These are phyloP conservation scores for Leccinum sublutescens DNA, from an alignment of 768 basidiomycete genomes.

Conservation along the genomic window DNA sequence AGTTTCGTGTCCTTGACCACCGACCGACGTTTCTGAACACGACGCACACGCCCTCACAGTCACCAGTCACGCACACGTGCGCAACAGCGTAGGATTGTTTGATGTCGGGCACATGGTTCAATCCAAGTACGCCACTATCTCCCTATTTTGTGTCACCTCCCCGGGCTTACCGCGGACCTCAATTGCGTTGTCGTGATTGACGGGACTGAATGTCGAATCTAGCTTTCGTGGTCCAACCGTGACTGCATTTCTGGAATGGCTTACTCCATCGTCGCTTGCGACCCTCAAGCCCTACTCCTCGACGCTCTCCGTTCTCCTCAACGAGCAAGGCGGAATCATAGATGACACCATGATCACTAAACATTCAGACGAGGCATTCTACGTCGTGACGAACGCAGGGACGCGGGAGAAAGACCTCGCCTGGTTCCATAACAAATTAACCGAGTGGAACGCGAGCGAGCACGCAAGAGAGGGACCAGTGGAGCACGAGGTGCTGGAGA, in stretches of 20 bases:
- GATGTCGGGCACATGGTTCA: conserved; percentile 99
- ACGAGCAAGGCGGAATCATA: conserved; percentile 89
- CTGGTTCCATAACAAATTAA: conserved; percentile 68
- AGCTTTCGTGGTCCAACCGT: conserved; percentile 82
- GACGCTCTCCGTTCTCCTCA: conserved; percentile 86
- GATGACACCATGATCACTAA: conserved; percentile 94
- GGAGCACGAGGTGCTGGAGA: conserved; percentile 75
- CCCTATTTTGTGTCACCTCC: neutral
- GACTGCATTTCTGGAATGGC: conserved; percentile 80
- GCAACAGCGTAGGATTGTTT: conserved; percentile 81
- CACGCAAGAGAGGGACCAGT: conserved; percentile 56
- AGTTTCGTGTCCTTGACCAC: conserved; percentile 15
- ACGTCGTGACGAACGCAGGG: conserved; percentile 96
- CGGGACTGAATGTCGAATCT: conserved; percentile 2
- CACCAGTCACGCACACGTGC: conserved; percentile 86
- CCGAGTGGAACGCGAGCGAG: conserved; percentile 73
- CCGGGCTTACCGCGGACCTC: neutral
- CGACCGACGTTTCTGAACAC: neutral
- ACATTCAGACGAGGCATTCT: conserved; percentile 76
- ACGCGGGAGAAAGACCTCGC: conserved; percentile 76
- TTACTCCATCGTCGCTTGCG: conserved; percentile 81
- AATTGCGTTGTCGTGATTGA: neutral
- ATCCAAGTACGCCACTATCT: conserved; percentile 59
- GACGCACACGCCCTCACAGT: conserved; percentile 45
- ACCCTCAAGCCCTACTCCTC: conserved; percentile 70